Base-by-base conservation (phyloP, 2,329 filamentous ascomycete genomes). In the Microsporum ferrugineum region DNA sequence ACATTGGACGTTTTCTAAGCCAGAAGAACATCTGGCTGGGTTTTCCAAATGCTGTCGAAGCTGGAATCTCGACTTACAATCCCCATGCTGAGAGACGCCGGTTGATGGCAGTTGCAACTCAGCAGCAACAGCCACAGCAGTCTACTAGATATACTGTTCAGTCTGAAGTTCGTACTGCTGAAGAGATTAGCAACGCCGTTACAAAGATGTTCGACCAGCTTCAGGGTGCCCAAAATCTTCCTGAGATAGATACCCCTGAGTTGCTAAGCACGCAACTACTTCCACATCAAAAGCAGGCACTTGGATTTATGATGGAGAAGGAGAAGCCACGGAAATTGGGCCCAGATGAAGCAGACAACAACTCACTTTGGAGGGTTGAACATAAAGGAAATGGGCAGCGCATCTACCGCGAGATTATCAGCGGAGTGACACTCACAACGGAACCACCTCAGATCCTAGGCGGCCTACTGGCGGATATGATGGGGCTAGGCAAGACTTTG, bases 181-280 rank as follows among this genome's bases (percentile, higher is more conserved):
- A 97, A 67, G 91, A 97, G 73, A 87, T 96, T 62, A 87, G 88
- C 7, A 86, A 84, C 64, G 91, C 96, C 61, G 88, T 96, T 27
- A 83, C 89, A 72, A 85, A 84, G 47, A 89, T 97, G 70, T 96
- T 99, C 68, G 91, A 96, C 75, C 87, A 86, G 5, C 82, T 96
- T 43, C 83, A 86, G 31, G 86, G 86, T 67, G 85, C 82, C 7
- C 88, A 95, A 61, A 84, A 89, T 63, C 77, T 97, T 5, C 88
- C 88, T 0, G 82, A 86, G 65, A 84, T 87, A 76, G 85, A 92
- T 2, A 82, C 89, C 0, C 79, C 84, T 59, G 65, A 75, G 1
- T 73, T 77, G 5, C 80, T 94, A 59, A 80, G 81, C 61, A 91
- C 86, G 0, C 79, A 83, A 33, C 76, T 97, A 17, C 83, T 96